Base-by-base conservation (phyloP, 2,329 filamentous ascomycete species). In the Coniochaeta ligniaria region DNA sequence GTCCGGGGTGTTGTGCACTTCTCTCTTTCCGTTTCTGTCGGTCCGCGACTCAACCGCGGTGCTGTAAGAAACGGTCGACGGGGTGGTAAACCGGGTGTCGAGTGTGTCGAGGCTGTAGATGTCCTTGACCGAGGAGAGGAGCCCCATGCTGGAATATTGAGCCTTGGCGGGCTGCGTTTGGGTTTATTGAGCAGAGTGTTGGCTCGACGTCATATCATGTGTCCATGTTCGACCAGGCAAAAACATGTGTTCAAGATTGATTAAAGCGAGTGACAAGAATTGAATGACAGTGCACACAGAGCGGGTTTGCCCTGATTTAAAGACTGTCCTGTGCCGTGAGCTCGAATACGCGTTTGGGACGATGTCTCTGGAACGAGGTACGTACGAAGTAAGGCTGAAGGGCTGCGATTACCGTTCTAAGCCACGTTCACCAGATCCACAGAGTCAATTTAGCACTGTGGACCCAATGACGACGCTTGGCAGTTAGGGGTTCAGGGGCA, bases 31-130 rank as follows among this genome's bases (percentile, higher is more conserved):
- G 59, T 67, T 60, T 67, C 71, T 52, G 65, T 71, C 54, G 2
- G 24, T 52, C 47, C 47, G 22, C 9, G 20, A 2, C 61, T 70
- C 71, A 60, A 16, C 66, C 59, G 45, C 69, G 61, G 60, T 72
- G 66, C 61, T 71, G 73, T 89, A 87, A 38, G 92, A 85, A 24
- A 85, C 85, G 28, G 81, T 84, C 35, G 92, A 85, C 12, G 91
- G 82, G 59, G 82, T 88, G 31, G 87, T 76, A 65, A 84, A 83
- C 60, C 74, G 76, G 0, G 81, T 76, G 58, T 80, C 68, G 24
- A 78, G 76, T 22, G 82, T 70, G 61, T 73, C 73, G 58, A 82
- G 75, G 57, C 75, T 74, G 66, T 80, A 77, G 59, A 87, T 75
- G 6, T 82, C 79, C 63, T 82, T 70, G 57, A 83, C 11, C 5